Conservation (phyloP, 2,329 filamentous ascomycete genomes). For the Calonectria montana region DNA sequence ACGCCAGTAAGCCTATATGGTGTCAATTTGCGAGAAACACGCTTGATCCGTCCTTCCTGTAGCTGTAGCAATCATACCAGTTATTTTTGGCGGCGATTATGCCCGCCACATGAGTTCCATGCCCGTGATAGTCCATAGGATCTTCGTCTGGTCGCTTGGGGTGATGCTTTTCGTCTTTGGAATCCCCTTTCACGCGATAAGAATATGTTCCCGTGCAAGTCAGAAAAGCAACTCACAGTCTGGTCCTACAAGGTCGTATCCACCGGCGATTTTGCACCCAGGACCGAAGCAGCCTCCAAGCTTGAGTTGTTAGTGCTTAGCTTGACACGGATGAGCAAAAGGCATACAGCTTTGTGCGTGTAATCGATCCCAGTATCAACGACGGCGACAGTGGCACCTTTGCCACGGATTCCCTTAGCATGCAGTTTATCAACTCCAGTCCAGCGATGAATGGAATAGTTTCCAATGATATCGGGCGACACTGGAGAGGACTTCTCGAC, state of each 20-base stretch:
- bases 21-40: constrained; percentile 5
- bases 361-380: constrained; percentile 56
- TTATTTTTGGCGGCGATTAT: constrained; percentile 59
- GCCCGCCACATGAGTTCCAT: constrained; percentile 58
- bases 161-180: constrained; percentile 42
- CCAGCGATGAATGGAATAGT: constrained; percentile 51
- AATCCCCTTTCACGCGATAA: constrained; percentile 43
- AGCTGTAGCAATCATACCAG: constrained; percentile 36
- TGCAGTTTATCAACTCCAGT: constrained; percentile 55
- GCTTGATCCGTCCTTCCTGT: not conserved
- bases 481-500: constrained; percentile 25
- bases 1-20: constrained; percentile 54
- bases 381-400: constrained; percentile 52
- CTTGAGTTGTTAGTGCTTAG: constrained; percentile 33
- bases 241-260: constrained; percentile 52
- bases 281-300: constrained; percentile 54
- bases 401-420: constrained; percentile 50
- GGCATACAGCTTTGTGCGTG: constrained; percentile 49
- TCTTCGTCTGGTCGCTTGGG: constrained; percentile 50
- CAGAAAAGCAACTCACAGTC: constrained; percentile 37
- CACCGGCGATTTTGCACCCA: constrained; percentile 52
- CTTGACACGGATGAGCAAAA: not conserved
- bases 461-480: constrained; percentile 31
- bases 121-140: constrained; percentile 49
- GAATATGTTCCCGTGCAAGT: not conserved